Base-by-base conservation (phyloP, 2,329 filamentous ascomycete genomes). In the Aspergillus tamarii region DNA sequence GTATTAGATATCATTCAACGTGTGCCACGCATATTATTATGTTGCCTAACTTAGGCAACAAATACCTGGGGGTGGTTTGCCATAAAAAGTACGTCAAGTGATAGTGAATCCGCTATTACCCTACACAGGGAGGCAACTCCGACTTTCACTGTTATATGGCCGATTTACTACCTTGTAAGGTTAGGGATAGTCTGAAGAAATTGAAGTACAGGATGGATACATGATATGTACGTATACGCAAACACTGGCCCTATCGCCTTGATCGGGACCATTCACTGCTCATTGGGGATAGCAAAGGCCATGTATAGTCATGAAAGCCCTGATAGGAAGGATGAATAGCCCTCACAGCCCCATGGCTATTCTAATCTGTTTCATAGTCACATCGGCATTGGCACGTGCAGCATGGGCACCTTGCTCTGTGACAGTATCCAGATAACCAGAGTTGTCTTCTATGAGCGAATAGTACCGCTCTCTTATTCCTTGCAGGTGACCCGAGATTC, bases 381-480 rank as follows among this genome's bases (percentile, higher is more conserved):
- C 26, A 30, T 68, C 67, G 26, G 75, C 72, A 63, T 76, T 78
- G 32, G 67, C 67, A 32, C 73, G 70, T n/a, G 77, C 77, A 32
- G 64, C 64, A 50, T 63, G 63, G 11, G 73, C 74, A 4, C 77
- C 77, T 50, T 75, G 61, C 45, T 74, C 70, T 41, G 76, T 70
- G 53, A 77, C 67, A 28, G 62, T 58, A 30, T 77, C 76, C 50
- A 79, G 54, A 54, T 74, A 74, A 11, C 67, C 70, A 23, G 61
- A 70, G 52, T 63, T 63, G 53, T 74, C 71, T 4, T 59, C 68
- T 56, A 77, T 71, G n/a, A 78, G 65, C n/a, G 67, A 63, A 26
- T 68, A 32, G 60, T 75, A 78, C 52, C 70, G 72, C 41, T 80
- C 78, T 36, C 78, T 72, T 59, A 80, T 76, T 2, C 65, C 70